Evolutionary conservation across 257 asterid species (phyloP).

Genomic region (Capsicum rhomboideum): DNA sequence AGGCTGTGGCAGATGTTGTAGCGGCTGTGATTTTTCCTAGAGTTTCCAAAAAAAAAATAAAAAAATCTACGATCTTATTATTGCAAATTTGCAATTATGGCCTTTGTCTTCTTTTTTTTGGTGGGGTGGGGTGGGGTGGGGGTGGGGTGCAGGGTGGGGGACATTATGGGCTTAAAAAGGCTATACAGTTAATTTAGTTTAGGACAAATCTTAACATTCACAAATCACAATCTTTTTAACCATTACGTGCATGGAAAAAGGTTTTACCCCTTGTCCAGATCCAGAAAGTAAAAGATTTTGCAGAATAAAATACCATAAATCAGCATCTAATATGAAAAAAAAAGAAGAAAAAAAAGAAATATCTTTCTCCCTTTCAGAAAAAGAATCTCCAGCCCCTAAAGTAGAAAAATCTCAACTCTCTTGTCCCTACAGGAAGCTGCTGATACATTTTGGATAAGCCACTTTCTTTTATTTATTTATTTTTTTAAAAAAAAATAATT

Average conservation of each 20-base stretch:
- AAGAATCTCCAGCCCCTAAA: background rate
- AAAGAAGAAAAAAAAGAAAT: background rate
- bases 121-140: too few relatives aligned
- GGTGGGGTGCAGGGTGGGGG: too few relatives aligned
- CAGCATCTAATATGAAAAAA: background rate
- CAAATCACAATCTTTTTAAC: background rate
- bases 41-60: too few relatives aligned
- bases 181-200: background rate
- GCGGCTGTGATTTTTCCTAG: too few relatives aligned
- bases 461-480: background rate
- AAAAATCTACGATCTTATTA: too few relatives aligned
- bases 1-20: too few relatives aligned
- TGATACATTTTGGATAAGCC: slow-evolving; percentile 4
- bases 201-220: background rate
- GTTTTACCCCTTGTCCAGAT: background rate
- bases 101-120: background rate
- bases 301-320: background rate
- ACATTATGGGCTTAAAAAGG: background rate
- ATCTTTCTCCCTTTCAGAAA: background rate
- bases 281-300: background rate
- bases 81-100: background rate
- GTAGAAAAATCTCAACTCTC: background rate
- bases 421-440: background rate
- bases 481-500: background rate
- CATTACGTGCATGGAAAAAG: background rate